Percentiles rank a stretch among this genome's conserved stretches.
Evolutionary conservation across 2,329 filamentous ascomycete species (phyloP).

Genomic region (Ilyonectria sp.): DNA sequence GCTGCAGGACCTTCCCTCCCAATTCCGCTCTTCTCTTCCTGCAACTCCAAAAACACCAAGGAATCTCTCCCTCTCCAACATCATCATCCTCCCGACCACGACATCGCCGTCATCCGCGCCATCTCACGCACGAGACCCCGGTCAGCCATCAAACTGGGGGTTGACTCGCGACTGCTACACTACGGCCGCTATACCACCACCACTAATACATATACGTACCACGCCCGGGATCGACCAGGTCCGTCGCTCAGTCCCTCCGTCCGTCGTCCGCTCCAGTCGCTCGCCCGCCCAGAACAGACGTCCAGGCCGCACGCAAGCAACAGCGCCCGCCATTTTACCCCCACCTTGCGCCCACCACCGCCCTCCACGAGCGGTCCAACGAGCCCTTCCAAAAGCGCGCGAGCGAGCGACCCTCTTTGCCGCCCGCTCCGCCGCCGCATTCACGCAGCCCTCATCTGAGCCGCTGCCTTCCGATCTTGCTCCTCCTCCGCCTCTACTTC

Average conservation of each 20-base stretch:
- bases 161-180: conserved; percentile 28
- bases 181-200: conserved; percentile 18
- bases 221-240: conserved; percentile 27
- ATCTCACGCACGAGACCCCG: conserved; percentile 21
- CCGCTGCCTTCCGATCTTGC: conserved; percentile 35
- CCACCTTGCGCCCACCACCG: conserved; percentile 36
- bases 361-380: conserved; percentile 39
- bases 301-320: conserved; percentile 16
- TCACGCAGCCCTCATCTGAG: conserved; percentile 43
- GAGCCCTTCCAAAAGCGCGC: conserved; percentile 20
- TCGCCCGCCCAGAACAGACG: conserved; percentile 7
- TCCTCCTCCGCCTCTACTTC: conserved; percentile 30
- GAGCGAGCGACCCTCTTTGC: conserved; percentile 40
- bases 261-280: conserved; percentile 34
- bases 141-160: conserved; percentile 24
- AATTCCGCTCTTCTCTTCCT: neutral
- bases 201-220: conserved; percentile 30
- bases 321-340: conserved; percentile 43
- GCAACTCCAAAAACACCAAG: conserved; percentile 12
- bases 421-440: conserved; percentile 48
- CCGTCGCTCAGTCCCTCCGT: conserved; percentile 32
- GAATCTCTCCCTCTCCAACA: neutral
- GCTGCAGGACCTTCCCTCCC: conserved; percentile 13
- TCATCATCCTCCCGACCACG: neutral
- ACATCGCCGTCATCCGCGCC: neutral